Evolutionary conservation across 1,284 basidiomycete species (phyloP).

Genomic region (Leccinum holopus): DNA sequence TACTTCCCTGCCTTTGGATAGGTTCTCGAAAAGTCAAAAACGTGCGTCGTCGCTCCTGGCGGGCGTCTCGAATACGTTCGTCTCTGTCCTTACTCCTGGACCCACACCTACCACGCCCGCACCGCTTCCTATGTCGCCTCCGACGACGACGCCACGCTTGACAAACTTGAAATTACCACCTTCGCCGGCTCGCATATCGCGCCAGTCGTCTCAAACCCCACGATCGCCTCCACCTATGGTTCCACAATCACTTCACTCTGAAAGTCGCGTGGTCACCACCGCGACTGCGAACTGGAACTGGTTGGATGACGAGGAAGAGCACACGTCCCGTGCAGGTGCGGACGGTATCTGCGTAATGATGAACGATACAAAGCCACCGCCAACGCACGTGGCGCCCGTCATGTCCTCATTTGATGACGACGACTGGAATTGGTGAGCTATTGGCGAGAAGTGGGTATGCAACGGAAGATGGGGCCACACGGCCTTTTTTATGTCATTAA

Average conservation of each 20-base stretch:
- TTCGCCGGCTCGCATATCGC: conserved; percentile 5
- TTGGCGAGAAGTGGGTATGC: neutral
- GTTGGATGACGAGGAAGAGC: conserved; percentile 39
- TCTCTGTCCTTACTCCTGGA: conserved; percentile 44
- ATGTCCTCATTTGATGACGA: conserved; percentile 45
- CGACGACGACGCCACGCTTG: neutral
- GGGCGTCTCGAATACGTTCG: conserved; percentile 60
- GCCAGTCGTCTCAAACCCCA: conserved; percentile 10
- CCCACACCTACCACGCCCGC: conserved; percentile 32
- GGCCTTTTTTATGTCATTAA: neutral
- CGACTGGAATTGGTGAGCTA: conserved; percentile 60
- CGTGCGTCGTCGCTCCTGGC: conserved; percentile 64
- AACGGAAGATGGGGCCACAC: neutral
- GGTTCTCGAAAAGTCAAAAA: conserved; percentile 62
- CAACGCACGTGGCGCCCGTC: too few species aligned
- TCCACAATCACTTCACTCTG: neutral
- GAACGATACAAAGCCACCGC: conserved; percentile 24
- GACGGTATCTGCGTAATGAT: conserved; percentile 24
- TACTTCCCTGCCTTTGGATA: conserved; percentile 21
- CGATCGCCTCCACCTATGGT: neutral
- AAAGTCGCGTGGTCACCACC: neutral
- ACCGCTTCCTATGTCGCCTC: conserved; percentile 17
- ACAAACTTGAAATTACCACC: neutral
- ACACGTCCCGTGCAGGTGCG: conserved; percentile 4
- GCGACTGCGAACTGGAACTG: conserved; percentile 32